Base-by-base conservation (phyloP, 2,329 filamentous ascomycete genomes). In the Leptographium galeiforme region DNA sequence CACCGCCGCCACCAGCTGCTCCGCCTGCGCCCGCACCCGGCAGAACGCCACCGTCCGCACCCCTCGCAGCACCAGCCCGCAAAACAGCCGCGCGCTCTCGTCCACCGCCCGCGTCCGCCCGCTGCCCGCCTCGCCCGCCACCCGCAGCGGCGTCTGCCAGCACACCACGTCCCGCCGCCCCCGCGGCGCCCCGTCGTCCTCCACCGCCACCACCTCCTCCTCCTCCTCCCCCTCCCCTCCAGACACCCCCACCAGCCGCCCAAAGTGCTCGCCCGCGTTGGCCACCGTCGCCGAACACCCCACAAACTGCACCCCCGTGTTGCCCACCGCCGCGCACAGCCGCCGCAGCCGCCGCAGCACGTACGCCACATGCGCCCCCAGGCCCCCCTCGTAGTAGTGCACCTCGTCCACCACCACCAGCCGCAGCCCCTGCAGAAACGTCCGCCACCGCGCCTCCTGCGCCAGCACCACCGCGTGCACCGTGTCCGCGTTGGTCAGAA, bases 401-500 rank as follows among this genome's bases (percentile, higher is more conserved):
- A 98, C 70, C 64, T 98, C 93, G 61, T 89, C 84, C 12, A 89
- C 84, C 8, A 98, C 93, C 0, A 98, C 90, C 63, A 87, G 96
- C 58, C 84, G 87, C 14, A 98, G 70, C 59, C 86, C 89, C 65
- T 88, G 81, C n/a, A 98, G 67, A 60, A 95, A 97, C 0, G 78
- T 80, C 48, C 90, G 78, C 93, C 93, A 98, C 34, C 79, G 78
- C 57, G 89, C 85, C 69, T 98, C 93, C 62, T 96, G 87, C 0
- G 93, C 91, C 4, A 98, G 69, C 32, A 98, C 94, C 0, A 89
- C 94, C 38, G 96, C 81, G 61, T 98, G 93, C 39, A 98, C 75
- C 90, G 97, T 98, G 63, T 98, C 93, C 0, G 93, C 93, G 61
- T 98, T 98, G 0, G 93, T 98, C 63, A 98, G 96, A 50, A 98